Evolutionary conservation across 73 alveolate species (phyloP).

Genomic region (Blepharisma japonicum): DNA sequence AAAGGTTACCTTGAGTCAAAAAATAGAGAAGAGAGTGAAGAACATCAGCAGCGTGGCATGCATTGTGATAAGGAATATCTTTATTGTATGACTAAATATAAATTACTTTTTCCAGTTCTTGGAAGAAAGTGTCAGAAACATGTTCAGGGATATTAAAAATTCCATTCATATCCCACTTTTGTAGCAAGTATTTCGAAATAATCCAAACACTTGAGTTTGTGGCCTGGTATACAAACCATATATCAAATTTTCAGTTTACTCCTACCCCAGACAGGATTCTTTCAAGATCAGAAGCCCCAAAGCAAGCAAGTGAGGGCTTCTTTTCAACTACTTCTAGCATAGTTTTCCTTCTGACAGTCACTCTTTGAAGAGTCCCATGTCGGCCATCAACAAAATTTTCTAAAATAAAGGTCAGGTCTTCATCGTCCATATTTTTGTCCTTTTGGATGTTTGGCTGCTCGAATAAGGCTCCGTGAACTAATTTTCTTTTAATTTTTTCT

Average conservation of each 20-base stretch:
- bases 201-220: not conserved
- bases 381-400: constrained; percentile 4
- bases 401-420: not conserved
- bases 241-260: constrained; percentile 32
- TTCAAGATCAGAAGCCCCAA: not conserved
- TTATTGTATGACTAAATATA: constrained; percentile 19
- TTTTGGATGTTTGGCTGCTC: not conserved
- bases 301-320: not conserved
- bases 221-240: not conserved
- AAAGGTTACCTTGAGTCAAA: too few species aligned
- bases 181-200: not conserved
- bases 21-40: not conserved
- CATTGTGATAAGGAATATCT: constrained; percentile 27
- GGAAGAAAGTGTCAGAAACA: constrained; percentile 3
- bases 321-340: not conserved
- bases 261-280: constrained; percentile 5
- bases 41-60: constrained; percentile 33
- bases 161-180: not conserved
- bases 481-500: not conserved
- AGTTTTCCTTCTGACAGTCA: not conserved
- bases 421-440: not conserved
- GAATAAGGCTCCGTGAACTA: not conserved
- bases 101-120: not conserved
- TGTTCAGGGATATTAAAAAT: not conserved
- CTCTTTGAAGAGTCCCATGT: not conserved